phyloP scores from a whole-genome alignment of 306 rosid genomes.

The Luffa acutangula region DNA sequence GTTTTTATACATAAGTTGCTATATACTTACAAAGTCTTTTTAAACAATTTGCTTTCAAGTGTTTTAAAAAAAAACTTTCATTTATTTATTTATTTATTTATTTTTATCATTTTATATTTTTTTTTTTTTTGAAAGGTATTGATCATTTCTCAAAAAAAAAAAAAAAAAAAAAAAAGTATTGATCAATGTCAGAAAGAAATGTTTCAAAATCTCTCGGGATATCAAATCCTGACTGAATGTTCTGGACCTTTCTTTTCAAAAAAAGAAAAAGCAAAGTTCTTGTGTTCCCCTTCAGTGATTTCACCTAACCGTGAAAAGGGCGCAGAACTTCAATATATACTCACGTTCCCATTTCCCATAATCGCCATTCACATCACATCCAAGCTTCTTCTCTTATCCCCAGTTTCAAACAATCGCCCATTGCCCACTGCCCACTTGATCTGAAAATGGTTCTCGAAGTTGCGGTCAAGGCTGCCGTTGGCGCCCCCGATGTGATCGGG shows the following conservation, averaged over 20 bases:
- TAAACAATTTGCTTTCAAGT: too few species aligned
- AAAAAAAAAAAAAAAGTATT: too few species aligned
- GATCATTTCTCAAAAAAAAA: too few species aligned
- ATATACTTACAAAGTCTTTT: too few species aligned
- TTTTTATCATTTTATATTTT: too few species aligned
- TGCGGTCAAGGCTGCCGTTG: conserved; percentile 58
- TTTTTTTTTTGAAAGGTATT: too few species aligned
- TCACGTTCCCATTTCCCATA: background rate
- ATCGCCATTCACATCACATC: background rate
- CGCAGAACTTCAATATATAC: background rate
- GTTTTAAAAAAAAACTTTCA: too few species aligned
- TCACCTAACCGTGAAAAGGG: background rate
- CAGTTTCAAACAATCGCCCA: too few species aligned
- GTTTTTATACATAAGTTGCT: too few species aligned
- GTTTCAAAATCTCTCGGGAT: background rate
- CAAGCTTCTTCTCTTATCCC: background rate
- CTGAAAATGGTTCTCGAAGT: conserved; percentile 45
- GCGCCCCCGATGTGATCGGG: conserved; percentile 51
- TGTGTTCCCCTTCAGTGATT: background rate
- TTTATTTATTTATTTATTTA: too few species aligned
- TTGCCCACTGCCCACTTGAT: background rate
- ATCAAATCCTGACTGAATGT: background rate
- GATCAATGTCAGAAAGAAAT: too few species aligned
- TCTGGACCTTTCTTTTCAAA: background rate
- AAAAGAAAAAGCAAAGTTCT: too few species aligned